Percentiles rank a stretch among this genome's conserved stretches.
These are phyloP conservation scores for Rutstroemia sp. DNA, from an alignment of 2,329 filamentous ascomycete species.

Conservation along the genomic window DNA sequence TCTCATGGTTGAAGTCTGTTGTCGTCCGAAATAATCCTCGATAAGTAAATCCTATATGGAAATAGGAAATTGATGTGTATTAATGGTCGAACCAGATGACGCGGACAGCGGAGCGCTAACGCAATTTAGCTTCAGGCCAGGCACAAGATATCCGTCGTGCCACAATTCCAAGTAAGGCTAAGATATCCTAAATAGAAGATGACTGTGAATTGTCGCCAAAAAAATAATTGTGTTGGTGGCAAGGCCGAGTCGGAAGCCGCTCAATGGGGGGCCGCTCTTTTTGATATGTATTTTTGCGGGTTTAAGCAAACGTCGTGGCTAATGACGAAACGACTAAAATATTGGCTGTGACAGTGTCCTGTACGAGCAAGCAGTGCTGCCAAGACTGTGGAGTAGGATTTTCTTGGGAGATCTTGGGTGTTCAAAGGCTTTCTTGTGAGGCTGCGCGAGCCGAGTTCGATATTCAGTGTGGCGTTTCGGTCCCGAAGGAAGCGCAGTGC, in stretches of 20 bases:
- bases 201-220: not conserved
- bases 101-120: conserved; percentile 13
- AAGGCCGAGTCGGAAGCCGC: not conserved
- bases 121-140: conserved; percentile 9
- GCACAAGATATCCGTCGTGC: not conserved
- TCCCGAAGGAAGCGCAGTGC: too few relatives aligned
- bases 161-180: not conserved
- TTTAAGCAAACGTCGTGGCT: not conserved
- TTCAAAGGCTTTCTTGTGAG: not conserved
- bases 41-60: not conserved
- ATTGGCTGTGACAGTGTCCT: not conserved
- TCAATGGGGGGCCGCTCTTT: not conserved
- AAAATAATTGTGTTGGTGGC: not conserved
- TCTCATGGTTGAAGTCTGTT: conserved; percentile 21
- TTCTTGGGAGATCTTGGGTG: conserved; percentile 2
- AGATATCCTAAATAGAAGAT: not conserved
- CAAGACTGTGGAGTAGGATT: not conserved
- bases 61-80: conserved; percentile 2
- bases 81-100: conserved; percentile 12
- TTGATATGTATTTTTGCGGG: not conserved
- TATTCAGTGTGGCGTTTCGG: too few relatives aligned
- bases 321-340: conserved; percentile 1
- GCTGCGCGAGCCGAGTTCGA: not conserved
- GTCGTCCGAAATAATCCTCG: not conserved
- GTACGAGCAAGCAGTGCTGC: not conserved